Conservation (phyloP, 2,329 filamentous ascomycete genomes). For the Metarhizium humberi region DNA sequence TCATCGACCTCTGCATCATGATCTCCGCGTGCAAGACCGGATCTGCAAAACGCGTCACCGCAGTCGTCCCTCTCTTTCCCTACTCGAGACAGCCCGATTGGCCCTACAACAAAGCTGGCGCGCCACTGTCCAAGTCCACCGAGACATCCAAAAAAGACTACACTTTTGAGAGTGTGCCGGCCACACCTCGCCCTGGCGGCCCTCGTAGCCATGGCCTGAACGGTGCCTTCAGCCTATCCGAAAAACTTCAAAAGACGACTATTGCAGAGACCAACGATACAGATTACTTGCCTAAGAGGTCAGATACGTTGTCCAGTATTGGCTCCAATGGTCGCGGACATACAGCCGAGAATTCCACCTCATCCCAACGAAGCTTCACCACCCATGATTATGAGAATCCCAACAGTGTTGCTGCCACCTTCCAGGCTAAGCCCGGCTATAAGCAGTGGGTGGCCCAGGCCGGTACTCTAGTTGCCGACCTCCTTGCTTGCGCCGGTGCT, state of each 20-base stretch:
- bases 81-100: slow-evolving; percentile 95
- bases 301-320: slow-evolving; percentile 25
- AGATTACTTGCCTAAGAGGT: slow-evolving; percentile 25
- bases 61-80: slow-evolving; percentile 88
- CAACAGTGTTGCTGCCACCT: slow-evolving; percentile 39
- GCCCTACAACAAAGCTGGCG: slow-evolving; percentile 91
- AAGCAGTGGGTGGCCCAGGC: slow-evolving; percentile 98
- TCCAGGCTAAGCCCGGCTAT: slow-evolving; percentile 82
- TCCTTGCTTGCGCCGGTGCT: slow-evolving; percentile 89
- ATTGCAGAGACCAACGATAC: slow-evolving; percentile 30
- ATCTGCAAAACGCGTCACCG: slow-evolving; percentile 86
- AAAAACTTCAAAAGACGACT: slow-evolving; percentile 60
- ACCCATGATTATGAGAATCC: slow-evolving; percentile 58
- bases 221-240: slow-evolving; percentile 60
- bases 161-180: slow-evolving; percentile 87
- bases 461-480: slow-evolving; percentile 86
- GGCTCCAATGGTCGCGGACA: slow-evolving; percentile 26
- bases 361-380: slow-evolving; percentile 42
- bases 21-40: slow-evolving; percentile 96
- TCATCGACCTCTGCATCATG: slow-evolving; percentile 95
- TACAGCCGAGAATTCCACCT: slow-evolving; percentile 27
- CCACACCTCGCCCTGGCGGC: slow-evolving; percentile 69
- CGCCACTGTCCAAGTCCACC: slow-evolving; percentile 68
- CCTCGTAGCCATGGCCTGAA: slow-evolving; percentile 54
- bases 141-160: slow-evolving; percentile 48